phyloP scores from a whole-genome alignment of 1,139 yeast species.

The Suhomyces maxii region DNA sequence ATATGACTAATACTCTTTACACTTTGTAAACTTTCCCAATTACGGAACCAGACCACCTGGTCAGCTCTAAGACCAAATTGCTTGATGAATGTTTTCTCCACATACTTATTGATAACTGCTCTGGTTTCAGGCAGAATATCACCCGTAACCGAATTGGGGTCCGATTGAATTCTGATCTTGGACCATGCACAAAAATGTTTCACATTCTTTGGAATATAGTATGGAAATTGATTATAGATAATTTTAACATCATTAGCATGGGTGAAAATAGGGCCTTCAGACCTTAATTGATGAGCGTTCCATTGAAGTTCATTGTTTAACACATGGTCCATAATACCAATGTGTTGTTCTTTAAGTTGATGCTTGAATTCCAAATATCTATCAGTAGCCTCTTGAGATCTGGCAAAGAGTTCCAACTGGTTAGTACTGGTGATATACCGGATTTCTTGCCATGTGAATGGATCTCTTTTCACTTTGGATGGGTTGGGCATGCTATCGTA shows the following conservation, averaged over 20 bases:
- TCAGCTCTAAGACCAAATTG: slow-evolving; percentile 35
- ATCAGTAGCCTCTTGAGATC: slow-evolving; percentile 34
- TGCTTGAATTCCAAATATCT: slow-evolving; percentile 38
- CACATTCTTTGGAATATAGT: slow-evolving; percentile 37
- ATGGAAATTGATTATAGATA: slow-evolving; percentile 45
- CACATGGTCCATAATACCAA: slow-evolving; percentile 38
- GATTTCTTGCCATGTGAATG: slow-evolving; percentile 38
- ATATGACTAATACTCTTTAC: slow-evolving; percentile 59
- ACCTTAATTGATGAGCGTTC: slow-evolving; percentile 27
- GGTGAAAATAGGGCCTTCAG: slow-evolving; percentile 18
- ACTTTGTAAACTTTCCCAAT: slow-evolving; percentile 62
- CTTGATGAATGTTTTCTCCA: slow-evolving; percentile 46
- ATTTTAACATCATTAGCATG: slow-evolving; percentile 25
- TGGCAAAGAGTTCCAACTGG: slow-evolving; percentile 41
- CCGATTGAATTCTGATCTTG: slow-evolving; percentile 33
- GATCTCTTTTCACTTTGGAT: slow-evolving; percentile 33
- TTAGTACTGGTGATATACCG: slow-evolving; percentile 31
- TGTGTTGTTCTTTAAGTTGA: slow-evolving; percentile 23
- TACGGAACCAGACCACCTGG: slow-evolving; percentile 58
- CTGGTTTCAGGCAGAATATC: slow-evolving; percentile 45
- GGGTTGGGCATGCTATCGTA: slow-evolving; percentile 43
- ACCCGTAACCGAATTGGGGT: slow-evolving; percentile 37
- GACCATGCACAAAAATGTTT: slow-evolving; percentile 48
- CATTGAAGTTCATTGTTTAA: slow-evolving; percentile 39
- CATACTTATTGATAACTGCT: slow-evolving; percentile 37